Conservation (phyloP, 257 asterid genomes). For the Lantana camara region DNA sequence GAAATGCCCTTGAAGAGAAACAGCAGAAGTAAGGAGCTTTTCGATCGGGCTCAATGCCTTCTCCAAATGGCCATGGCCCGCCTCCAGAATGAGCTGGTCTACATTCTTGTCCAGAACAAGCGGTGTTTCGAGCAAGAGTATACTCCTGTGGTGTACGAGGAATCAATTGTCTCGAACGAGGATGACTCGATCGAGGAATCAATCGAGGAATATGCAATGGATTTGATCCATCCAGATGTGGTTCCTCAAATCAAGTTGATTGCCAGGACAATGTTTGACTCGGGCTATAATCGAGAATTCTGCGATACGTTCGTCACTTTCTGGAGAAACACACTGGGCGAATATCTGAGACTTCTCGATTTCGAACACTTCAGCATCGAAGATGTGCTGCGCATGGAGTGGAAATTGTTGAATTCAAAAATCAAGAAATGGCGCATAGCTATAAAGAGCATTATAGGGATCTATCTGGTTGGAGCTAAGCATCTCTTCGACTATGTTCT, state of each 20-base stretch:
- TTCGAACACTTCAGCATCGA: slow-evolving; percentile 54
- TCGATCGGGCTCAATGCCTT: slow-evolving; percentile 40
- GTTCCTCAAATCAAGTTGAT: slow-evolving; percentile 53
- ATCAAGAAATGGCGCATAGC: slow-evolving; percentile 63
- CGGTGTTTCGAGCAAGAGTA: slow-evolving; percentile 39
- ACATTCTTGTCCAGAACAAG: slow-evolving; percentile 50
- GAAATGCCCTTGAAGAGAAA: slow-evolving; percentile 23
- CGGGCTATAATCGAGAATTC: slow-evolving; percentile 52
- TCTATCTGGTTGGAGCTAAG: slow-evolving; percentile 47
- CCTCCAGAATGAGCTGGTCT: slow-evolving; percentile 53
- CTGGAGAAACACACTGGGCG: slow-evolving; percentile 50
- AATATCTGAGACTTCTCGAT: slow-evolving; percentile 39
- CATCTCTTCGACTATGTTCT: slow-evolving; percentile 54
- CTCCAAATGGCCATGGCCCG: slow-evolving; percentile 60
- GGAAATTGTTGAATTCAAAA: slow-evolving; percentile 48
- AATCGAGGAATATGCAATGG: slow-evolving; percentile 46
- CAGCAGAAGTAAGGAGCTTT: slow-evolving; percentile 30
- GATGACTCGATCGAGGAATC: slow-evolving; percentile 45
- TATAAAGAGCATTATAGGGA: slow-evolving; percentile 36
- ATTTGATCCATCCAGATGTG: slow-evolving; percentile 56
- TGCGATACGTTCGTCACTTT: slow-evolving; percentile 45
- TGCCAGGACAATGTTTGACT: slow-evolving; percentile 52
- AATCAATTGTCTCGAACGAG: slow-evolving; percentile 44
- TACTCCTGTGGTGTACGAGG: slow-evolving; percentile 32
- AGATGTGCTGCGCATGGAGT: slow-evolving; percentile 68